Conservation (phyloP, 345 rosid genomes). For the Eucalyptus marginata region DNA sequence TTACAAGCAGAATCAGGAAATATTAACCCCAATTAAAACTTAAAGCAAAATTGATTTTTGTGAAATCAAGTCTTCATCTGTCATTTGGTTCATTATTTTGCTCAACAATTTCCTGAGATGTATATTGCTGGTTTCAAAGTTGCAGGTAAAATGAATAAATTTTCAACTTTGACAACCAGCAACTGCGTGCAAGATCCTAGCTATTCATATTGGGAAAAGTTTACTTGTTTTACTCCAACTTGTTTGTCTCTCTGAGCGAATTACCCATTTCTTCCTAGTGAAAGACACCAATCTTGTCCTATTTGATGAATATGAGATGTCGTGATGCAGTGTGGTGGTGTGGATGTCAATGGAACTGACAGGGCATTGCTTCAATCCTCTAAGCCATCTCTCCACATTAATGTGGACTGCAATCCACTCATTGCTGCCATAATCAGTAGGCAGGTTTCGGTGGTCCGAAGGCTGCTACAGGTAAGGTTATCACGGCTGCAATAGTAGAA, state of each 20-base stretch:
- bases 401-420: slow-evolving; percentile 44
- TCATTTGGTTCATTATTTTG: neutral
- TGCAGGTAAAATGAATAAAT: neutral
- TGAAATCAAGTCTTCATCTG: neutral
- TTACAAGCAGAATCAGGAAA: neutral
- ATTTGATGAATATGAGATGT: neutral
- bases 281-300: neutral
- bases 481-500: neutral
- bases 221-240: neutral
- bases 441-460: slow-evolving; percentile 33
- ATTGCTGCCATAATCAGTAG: slow-evolving; percentile 47
- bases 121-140: neutral
- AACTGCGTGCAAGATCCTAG: neutral
- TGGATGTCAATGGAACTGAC: slow-evolving; percentile 27
- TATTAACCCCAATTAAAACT: neutral
- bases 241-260: neutral
- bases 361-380: slow-evolving; percentile 39
- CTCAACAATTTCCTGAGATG: neutral
- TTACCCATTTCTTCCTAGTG: neutral
- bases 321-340: slow-evolving; percentile 28
- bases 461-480: slow-evolving; percentile 31
- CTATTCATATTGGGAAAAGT: rapidly evolving
- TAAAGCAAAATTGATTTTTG: neutral
- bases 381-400: slow-evolving; percentile 46
- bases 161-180: neutral